A percentile compares a stretch with the other conserved stretches of the same genome.
Evolutionary conservation across 1,139 yeast genomes (phyloP).

Genomic region (Saccharomyces pastorianus): DNA sequence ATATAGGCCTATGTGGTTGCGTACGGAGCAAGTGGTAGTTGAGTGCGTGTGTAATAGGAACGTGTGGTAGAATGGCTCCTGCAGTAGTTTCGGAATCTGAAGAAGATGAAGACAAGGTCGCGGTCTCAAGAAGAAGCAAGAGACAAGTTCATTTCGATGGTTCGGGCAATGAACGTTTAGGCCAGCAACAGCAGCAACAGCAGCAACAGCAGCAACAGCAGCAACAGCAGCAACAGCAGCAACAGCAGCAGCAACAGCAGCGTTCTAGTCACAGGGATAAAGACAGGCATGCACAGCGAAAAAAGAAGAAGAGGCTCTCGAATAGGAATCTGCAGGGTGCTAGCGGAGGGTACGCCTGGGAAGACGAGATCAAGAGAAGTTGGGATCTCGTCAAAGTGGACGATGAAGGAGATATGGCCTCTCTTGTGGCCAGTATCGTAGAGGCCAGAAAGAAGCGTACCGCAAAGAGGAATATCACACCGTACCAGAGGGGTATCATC

Average conservation of each 20-base stretch:
- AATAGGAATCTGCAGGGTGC: constrained; percentile 29
- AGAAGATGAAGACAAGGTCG: constrained; percentile 20
- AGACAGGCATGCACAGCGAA: constrained; percentile 4
- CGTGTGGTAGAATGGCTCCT: constrained; percentile 13
- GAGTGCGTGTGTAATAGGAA: too few relatives aligned
- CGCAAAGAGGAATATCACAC: constrained; percentile 68
- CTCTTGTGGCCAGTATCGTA: constrained; percentile 74
- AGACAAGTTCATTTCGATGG: constrained; percentile 8
- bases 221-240: not conserved
- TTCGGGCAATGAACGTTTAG: not conserved
- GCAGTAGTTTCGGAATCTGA: constrained; percentile 21
- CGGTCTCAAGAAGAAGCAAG: constrained; percentile 10
- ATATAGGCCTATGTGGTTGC: not conserved
- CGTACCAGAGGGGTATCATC: constrained; percentile 92
- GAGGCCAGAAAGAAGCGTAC: constrained; percentile 71
- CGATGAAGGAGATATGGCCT: constrained; percentile 73
- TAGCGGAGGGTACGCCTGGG: constrained; percentile 92
- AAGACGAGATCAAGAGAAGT: constrained; percentile 87
- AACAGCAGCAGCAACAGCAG: too few relatives aligned
- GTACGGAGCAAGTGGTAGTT: too few relatives aligned
- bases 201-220: too few relatives aligned
- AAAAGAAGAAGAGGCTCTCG: constrained; percentile 19
- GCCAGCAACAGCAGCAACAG: not conserved
- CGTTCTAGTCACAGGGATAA: constrained; percentile 1
- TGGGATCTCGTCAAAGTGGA: constrained; percentile 92